phyloP scores from a whole-genome alignment of 345 rosid genomes.

The Pelargonium nanum region DNA sequence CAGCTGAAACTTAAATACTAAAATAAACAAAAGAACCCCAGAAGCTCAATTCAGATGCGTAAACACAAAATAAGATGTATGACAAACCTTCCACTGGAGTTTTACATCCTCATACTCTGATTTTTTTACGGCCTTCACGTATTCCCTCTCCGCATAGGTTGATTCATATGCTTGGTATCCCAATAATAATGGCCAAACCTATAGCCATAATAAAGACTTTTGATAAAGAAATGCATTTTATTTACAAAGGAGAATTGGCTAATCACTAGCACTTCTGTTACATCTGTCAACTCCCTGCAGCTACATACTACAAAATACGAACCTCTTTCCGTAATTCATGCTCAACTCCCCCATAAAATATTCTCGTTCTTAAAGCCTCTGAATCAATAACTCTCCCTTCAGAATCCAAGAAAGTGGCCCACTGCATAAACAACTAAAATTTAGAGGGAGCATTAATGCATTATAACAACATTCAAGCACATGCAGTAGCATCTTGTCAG shows the following conservation, averaged over 20 bases:
- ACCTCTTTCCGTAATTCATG: constrained; percentile 74
- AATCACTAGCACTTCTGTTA: not conserved
- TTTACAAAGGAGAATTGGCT: not conserved
- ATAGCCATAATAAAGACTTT: constrained; percentile 11
- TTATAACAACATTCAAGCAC: not conserved
- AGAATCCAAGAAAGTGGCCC: constrained; percentile 71
- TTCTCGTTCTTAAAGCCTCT: constrained; percentile 60
- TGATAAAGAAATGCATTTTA: not conserved
- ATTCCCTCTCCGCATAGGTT: constrained; percentile 81
- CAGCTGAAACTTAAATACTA: not conserved
- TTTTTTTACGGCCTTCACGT: constrained; percentile 43
- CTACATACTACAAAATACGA: constrained; percentile 14
- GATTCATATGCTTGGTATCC: constrained; percentile 77
- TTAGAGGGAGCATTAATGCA: not conserved
- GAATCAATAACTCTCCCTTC: constrained; percentile 77
- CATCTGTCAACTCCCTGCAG: no score
- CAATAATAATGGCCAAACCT: constrained; percentile 88
- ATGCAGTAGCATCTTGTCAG: not conserved
- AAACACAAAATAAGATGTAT: constrained; percentile 3
- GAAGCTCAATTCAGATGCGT: not conserved
- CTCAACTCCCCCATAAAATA: constrained; percentile 91
- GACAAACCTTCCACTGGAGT: constrained; percentile 82
- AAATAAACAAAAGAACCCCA: not conserved
- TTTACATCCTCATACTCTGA: constrained; percentile 74
- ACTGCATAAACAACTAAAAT: constrained; percentile 31